Conservation (phyloP, 73 alveolate genomes). For the Uronychia binucleata region DNA sequence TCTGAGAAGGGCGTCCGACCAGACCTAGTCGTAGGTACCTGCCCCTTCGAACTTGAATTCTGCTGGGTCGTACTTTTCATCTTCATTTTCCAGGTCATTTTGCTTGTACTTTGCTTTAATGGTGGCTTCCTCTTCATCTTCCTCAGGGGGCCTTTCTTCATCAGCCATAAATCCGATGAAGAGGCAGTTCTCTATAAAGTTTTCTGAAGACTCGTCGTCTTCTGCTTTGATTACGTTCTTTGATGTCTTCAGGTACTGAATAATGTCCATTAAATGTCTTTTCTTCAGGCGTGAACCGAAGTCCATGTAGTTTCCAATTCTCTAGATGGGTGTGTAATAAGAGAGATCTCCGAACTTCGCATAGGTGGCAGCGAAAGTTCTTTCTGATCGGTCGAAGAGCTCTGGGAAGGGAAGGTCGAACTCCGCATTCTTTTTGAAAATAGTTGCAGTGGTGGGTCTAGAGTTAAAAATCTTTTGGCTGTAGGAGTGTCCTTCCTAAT, state of each 20-base stretch:
- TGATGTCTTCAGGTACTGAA: conserved; percentile 81
- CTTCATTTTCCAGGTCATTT: conserved; percentile 8
- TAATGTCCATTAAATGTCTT: conserved; percentile 86
- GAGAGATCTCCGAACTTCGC: conserved; percentile 95
- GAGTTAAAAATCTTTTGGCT: conserved; percentile 47
- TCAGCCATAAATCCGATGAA: conserved; percentile 89
- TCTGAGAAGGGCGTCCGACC: conserved; percentile 81
- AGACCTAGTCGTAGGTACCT: conserved; percentile 66
- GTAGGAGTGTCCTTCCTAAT: conserved; percentile 25
- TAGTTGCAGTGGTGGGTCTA: conserved; percentile 59
- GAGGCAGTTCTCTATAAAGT: conserved; percentile 61
- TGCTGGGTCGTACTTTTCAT: conserved; percentile 84
- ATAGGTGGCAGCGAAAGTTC: conserved; percentile 94
- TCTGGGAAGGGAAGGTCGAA: conserved; percentile 84
- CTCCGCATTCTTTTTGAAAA: conserved; percentile 24
- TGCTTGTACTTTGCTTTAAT: conserved; percentile 46
- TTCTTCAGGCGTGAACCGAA: conserved; percentile 85
- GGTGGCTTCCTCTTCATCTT: conserved; percentile 64
- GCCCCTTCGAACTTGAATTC: conserved; percentile 71
- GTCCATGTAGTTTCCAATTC: conserved; percentile 96
- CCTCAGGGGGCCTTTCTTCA: conserved; percentile 67
- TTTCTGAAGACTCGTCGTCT: conserved; percentile 58
- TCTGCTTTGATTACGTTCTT: conserved; percentile 49
- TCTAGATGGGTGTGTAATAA: conserved; percentile 88
- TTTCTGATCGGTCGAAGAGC: conserved; percentile 95